phyloP scores from a whole-genome alignment of 2,329 filamentous ascomycete genomes.

The Cladosporium sp. region DNA sequence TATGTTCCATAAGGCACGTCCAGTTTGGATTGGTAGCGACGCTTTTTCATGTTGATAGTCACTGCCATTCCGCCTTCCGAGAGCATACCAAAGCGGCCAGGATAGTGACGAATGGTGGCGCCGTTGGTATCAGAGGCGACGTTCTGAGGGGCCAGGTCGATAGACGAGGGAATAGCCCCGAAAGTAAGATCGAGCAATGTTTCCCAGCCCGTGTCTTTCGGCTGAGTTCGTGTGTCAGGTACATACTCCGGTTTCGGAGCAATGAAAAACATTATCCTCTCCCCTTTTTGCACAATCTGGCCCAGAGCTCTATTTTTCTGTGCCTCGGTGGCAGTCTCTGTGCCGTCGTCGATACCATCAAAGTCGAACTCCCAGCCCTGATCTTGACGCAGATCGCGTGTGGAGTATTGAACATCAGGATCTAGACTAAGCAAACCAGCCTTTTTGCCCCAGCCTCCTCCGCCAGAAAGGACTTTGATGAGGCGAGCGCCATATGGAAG shows the following conservation, averaged over 20 bases:
- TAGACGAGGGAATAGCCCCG: slow-evolving; percentile 47
- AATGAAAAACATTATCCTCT: slow-evolving; percentile 67
- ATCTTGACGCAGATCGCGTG: slow-evolving; percentile 54
- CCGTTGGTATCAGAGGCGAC: slow-evolving; percentile 20
- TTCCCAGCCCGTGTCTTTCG: slow-evolving; percentile 10
- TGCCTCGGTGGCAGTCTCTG: slow-evolving; percentile 35
- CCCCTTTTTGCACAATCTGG: slow-evolving; percentile 62
- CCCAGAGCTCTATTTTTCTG: slow-evolving; percentile 46
- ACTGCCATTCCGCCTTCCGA: slow-evolving; percentile 60
- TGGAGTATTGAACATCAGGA: slow-evolving; percentile 60
- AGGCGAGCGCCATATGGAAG: slow-evolving; percentile 40
- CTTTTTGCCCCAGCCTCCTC: slow-evolving; percentile 81
- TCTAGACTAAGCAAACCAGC: slow-evolving; percentile 77
- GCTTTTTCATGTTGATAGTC: background rate
- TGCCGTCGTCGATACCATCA: slow-evolving; percentile 32
- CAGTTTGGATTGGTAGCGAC: slow-evolving; percentile 9
- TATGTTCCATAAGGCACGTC: slow-evolving; percentile 15
- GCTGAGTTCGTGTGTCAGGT: background rate
- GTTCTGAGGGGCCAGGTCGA: slow-evolving; percentile 36
- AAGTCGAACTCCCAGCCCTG: slow-evolving; percentile 55
- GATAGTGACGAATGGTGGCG: slow-evolving; percentile 21
- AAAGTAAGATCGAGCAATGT: slow-evolving; percentile 34
- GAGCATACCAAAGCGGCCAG: slow-evolving; percentile 60
- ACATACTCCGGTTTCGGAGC: slow-evolving; percentile 33
- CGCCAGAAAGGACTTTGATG: slow-evolving; percentile 67